Conservation (phyloP, 1,284 basidiomycete species). For the Termitomyces sp. region DNA sequence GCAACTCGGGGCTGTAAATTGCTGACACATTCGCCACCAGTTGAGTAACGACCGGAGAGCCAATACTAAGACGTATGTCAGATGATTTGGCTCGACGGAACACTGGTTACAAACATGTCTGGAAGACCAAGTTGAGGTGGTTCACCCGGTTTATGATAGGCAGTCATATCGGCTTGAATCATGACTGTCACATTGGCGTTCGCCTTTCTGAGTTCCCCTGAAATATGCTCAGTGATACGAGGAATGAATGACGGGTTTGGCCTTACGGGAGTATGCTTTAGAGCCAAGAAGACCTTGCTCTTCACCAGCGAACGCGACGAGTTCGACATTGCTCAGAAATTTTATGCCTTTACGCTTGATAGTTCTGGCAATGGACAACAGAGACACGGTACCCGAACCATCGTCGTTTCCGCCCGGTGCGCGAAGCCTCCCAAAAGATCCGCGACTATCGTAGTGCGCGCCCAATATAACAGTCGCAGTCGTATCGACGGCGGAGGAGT, state of each 20-base stretch:
- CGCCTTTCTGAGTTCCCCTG: slow-evolving; percentile 50
- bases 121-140: slow-evolving; percentile 78
- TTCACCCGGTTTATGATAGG: slow-evolving; percentile 69
- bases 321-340: slow-evolving; percentile 65
- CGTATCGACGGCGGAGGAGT: slow-evolving; percentile 45
- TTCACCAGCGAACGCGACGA: slow-evolving; percentile 68
- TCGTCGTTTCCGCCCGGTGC: slow-evolving; percentile 79
- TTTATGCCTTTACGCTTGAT: slow-evolving; percentile 58
- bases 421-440: slow-evolving; percentile 72
- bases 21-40: slow-evolving; percentile 69
- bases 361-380: slow-evolving; percentile 73
- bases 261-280: slow-evolving; percentile 58
- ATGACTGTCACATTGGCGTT: slow-evolving; percentile 72
- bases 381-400: slow-evolving; percentile 69
- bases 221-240: background rate
- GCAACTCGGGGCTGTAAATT: slow-evolving; percentile 79
- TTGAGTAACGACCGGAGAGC: slow-evolving; percentile 69
- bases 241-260: background rate
- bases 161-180: slow-evolving; percentile 88
- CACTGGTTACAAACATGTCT: slow-evolving; percentile 35
- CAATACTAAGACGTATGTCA: slow-evolving; percentile 49
- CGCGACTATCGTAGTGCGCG: slow-evolving; percentile 84
- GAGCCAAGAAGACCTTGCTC: slow-evolving; percentile 69
- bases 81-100: background rate
- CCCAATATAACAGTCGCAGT: slow-evolving; percentile 66